phyloP scores from a whole-genome alignment of 495 filamentous ascomycete species.

The Penicillium psychrofluorescens region DNA sequence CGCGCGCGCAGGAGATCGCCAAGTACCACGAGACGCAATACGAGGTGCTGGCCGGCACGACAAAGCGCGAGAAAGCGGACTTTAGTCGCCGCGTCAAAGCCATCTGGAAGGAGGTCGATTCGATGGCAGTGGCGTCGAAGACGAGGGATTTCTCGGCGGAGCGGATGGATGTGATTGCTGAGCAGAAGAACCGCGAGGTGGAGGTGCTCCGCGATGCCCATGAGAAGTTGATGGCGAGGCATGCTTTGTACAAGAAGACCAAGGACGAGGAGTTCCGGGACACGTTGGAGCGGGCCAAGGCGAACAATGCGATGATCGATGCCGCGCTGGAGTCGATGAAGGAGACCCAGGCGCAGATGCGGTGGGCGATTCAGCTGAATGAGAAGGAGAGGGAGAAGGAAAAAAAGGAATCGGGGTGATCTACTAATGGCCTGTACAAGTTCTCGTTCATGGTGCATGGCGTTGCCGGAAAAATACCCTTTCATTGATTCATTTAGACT shows the following conservation, averaged over 20 bases:
- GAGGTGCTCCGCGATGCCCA: constrained; percentile 51
- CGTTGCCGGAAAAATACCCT: no score
- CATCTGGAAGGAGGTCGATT: constrained; percentile 19
- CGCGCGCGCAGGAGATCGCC: constrained; percentile 53
- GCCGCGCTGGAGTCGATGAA: constrained; percentile 50
- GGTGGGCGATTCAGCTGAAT: constrained; percentile 60
- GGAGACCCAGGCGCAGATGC: constrained; percentile 57
- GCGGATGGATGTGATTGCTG: constrained; percentile 55
- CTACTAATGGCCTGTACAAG: no score
- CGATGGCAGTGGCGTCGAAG: constrained; percentile 32
- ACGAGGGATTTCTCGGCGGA: constrained; percentile 49
- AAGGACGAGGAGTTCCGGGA: constrained; percentile 52
- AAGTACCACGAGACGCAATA: constrained; percentile 52
- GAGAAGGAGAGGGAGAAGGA: no score
- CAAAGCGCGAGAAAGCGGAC: constrained; percentile 48
- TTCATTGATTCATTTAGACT: no score
- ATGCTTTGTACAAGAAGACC: constrained; percentile 55
- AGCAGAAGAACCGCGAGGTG: constrained; percentile 65
- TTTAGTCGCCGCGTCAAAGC: constrained; percentile 28
- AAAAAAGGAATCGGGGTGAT: no score
- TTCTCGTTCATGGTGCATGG: no score
- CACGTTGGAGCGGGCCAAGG: constrained; percentile 47
- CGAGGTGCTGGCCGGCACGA: constrained; percentile 58
- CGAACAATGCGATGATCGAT: constrained; percentile 49
- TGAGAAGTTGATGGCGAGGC: constrained; percentile 46